phyloP scores from a whole-genome alignment of 495 filamentous ascomycete species.

The Penicillium herquei region DNA sequence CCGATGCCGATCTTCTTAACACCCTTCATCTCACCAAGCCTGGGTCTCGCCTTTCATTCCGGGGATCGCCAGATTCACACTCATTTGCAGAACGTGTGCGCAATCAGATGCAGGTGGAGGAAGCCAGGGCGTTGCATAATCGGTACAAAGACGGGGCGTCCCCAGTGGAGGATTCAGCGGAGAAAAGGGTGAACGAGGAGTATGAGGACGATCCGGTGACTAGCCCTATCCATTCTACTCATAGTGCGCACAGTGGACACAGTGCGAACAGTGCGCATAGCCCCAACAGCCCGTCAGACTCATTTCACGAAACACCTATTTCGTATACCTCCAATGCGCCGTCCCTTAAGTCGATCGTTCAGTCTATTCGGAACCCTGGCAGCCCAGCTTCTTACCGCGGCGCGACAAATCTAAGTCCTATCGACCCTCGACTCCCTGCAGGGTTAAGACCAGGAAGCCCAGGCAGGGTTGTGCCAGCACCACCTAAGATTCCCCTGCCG shows the following conservation, averaged over 20 bases:
- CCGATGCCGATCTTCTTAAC: conserved; percentile 40
- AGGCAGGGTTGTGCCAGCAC: conserved; percentile 12
- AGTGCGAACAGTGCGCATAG: no score
- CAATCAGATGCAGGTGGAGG: conserved; percentile 70
- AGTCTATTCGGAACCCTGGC: conserved; percentile 24
- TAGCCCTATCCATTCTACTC: conserved; percentile 11
- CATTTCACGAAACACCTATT: conserved; percentile 27
- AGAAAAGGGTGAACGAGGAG: neutral
- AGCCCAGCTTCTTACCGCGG: conserved; percentile 16
- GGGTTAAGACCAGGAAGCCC: conserved; percentile 23
- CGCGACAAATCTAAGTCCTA: conserved; percentile 19
- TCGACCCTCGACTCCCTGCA: conserved; percentile 25
- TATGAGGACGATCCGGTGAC: conserved; percentile 9
- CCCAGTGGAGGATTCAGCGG: conserved; percentile 26
- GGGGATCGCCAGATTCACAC: conserved; percentile 39
- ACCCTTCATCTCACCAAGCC: conserved; percentile 30
- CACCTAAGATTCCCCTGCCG: conserved; percentile 3
- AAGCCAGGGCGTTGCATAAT: conserved; percentile 65
- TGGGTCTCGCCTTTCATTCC: conserved; percentile 43
- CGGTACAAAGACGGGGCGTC: conserved; percentile 28
- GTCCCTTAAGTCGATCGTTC: conserved; percentile 27
- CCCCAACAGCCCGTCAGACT: conserved; percentile 9
- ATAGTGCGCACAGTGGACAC: conserved; percentile 26
- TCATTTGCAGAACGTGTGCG: conserved; percentile 57
- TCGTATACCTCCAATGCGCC: conserved; percentile 24